These are phyloP conservation scores for Ascochyta pisi DNA, from an alignment of 2,329 filamentous ascomycete genomes.

Conservation along the genomic window DNA sequence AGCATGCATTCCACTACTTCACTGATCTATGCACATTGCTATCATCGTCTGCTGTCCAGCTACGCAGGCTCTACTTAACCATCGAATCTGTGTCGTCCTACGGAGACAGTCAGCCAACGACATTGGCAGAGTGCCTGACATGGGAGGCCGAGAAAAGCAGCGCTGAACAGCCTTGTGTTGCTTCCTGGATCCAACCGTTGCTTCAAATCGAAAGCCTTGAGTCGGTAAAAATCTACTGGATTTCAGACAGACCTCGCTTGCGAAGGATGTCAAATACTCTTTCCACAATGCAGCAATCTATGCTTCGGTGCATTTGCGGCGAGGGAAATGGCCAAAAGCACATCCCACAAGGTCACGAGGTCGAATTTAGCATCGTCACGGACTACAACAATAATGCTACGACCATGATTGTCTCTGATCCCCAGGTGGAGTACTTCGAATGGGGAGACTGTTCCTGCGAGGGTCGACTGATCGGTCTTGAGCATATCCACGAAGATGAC, in stretches of 20 bases:
- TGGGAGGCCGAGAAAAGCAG: constrained; percentile 21
- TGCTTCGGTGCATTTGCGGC: constrained; percentile 13
- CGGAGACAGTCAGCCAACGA: constrained; percentile 12
- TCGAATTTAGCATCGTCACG: constrained; percentile 8
- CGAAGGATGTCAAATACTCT: constrained; percentile 23
- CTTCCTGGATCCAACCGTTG: constrained; percentile 29
- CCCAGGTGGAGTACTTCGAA: not conserved
- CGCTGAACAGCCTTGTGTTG: constrained; percentile 12
- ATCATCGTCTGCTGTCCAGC: constrained; percentile 23
- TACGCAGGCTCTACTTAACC: constrained; percentile 24
- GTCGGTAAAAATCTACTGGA: constrained; percentile 25
- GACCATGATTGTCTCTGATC: not conserved
- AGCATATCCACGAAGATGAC: not conserved
- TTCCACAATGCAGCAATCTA: constrained; percentile 18
- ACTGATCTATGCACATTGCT: constrained; percentile 30
- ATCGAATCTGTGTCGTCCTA: constrained; percentile 22
- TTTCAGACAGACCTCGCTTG: constrained; percentile 21
- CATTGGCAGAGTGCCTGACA: constrained; percentile 16
- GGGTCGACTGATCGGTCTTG: not conserved
- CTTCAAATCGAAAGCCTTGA: constrained; percentile 24
- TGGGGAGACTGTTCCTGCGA: constrained; percentile 11
- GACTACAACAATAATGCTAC: not conserved
- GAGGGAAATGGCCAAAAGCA: not conserved
- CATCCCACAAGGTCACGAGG: not conserved
- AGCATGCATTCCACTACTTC: constrained; percentile 31